Evolutionary conservation across 169 alveolate species (phyloP).

Genomic region (Cyclospora cayetanensis): DNA sequence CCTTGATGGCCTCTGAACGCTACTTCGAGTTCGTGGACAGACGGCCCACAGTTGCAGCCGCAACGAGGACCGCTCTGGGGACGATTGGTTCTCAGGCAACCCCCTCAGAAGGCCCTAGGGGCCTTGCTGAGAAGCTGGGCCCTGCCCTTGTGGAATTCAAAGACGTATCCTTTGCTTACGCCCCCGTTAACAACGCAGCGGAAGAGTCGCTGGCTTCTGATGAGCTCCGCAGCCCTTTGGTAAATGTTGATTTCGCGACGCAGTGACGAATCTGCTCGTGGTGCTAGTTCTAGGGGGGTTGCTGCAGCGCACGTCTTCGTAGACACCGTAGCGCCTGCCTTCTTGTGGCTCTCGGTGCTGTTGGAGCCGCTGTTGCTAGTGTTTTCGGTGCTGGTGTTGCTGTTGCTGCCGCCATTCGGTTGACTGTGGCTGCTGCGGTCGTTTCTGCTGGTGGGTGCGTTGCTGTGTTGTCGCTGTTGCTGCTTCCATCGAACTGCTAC

Average conservation of each 20-base stretch:
- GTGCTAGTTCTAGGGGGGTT: background rate
- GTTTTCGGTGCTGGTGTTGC: background rate
- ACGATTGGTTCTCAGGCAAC: background rate
- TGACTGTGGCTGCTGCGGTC: background rate
- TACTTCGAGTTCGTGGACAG: slow-evolving; percentile 64
- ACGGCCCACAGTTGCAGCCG: background rate
- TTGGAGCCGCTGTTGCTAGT: background rate
- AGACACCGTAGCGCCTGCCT: background rate
- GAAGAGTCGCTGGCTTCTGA: too few species aligned
- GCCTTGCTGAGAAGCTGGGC: background rate
- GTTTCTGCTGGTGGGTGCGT: background rate
- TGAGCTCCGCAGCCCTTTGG: background rate
- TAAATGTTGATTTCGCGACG: background rate
- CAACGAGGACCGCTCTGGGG: background rate
- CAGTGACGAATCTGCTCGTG: background rate
- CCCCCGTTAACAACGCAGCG: too few species aligned
- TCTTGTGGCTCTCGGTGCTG: background rate
- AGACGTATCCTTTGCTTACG: slow-evolving; percentile 12
- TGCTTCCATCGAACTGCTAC: slow-evolving; percentile 1
- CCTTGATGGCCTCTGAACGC: slow-evolving; percentile 34
- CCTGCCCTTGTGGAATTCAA: slow-evolving; percentile 15
- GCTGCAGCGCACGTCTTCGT: background rate
- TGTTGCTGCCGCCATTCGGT: background rate
- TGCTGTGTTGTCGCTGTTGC: background rate
- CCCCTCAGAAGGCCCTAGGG: background rate